Percentiles rank a stretch among this genome's conserved stretches.
Conservation (phyloP, 805 yeast species). For the Metschnikowia reukaufii region DNA sequence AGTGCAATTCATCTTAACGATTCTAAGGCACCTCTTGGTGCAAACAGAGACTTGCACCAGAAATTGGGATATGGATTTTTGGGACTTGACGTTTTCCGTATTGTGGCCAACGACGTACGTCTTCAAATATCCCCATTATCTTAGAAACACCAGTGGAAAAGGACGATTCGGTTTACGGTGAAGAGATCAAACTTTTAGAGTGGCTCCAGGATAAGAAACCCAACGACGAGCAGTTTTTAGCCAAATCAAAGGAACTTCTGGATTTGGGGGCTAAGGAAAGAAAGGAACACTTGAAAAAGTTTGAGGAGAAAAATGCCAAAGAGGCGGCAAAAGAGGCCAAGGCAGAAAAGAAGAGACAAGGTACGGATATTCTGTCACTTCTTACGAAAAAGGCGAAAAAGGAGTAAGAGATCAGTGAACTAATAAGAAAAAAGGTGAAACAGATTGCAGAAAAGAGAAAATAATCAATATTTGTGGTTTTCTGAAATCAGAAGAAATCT, state of each 20-base stretch:
- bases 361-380: constrained; percentile 23
- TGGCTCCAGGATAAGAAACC: constrained; percentile 64
- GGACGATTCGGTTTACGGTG: constrained; percentile 68
- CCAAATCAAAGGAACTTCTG: constrained; percentile 50
- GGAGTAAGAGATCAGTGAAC: neutral
- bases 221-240: constrained; percentile 56
- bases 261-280: constrained; percentile 68
- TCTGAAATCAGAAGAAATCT: too few relatives aligned
- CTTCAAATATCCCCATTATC: constrained; percentile 71
- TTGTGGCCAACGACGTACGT: constrained; percentile 66
- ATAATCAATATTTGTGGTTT: too few relatives aligned
- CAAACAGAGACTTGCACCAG: constrained; percentile 90
- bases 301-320: constrained; percentile 51
- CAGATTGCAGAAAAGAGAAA: too few relatives aligned
- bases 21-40: constrained; percentile 89
- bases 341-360: constrained; percentile 17
- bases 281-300: constrained; percentile 63
- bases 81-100: constrained; percentile 81
- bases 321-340: constrained; percentile 31
- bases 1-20: constrained; percentile 88
- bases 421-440: too few relatives aligned
- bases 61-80: constrained; percentile 85
- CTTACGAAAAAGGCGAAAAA: constrained; percentile 20
- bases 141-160: constrained; percentile 82
- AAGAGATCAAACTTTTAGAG: constrained; percentile 78